Conservation (phyloP, 2,329 filamentous ascomycete genomes). For the Claviceps citrina region DNA sequence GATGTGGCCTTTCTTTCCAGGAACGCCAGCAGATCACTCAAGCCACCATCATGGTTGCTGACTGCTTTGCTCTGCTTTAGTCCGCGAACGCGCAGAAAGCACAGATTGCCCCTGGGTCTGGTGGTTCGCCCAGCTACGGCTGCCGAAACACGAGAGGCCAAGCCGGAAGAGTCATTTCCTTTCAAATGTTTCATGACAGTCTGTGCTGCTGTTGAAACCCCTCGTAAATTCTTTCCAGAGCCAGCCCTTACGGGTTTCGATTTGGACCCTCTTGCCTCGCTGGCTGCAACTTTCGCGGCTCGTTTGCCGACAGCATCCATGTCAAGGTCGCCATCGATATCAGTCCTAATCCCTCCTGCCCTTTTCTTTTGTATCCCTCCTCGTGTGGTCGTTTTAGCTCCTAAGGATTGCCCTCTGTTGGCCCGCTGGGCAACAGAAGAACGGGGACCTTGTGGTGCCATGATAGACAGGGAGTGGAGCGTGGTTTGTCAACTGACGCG, state of each 20-base stretch:
- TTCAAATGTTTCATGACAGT: conserved; percentile 28
- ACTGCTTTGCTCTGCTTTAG: conserved; percentile 55
- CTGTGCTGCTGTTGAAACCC: conserved; percentile 24
- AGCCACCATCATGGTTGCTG: conserved; percentile 49
- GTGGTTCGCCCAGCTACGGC: conserved; percentile 12
- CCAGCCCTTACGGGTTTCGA: conserved; percentile 15
- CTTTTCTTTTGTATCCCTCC: conserved; percentile 38
- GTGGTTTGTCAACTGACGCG: background rate
- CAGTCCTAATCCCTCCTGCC: conserved; percentile 24
- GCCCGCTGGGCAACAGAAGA: conserved; percentile 15
- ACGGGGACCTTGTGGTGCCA: conserved; percentile 22
- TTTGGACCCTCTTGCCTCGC: conserved; percentile 16
- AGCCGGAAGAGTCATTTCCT: conserved; percentile 18
- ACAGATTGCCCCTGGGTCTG: conserved; percentile 17
- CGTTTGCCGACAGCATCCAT: conserved; percentile 32
- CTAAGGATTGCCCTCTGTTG: conserved; percentile 15
- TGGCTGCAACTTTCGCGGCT: conserved; percentile 16
- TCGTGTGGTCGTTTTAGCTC: conserved; percentile 20
- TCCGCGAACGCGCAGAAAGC: conserved; percentile 39
- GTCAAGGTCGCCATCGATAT: conserved; percentile 44
- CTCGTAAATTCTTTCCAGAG: conserved; percentile 11
- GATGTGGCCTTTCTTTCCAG: conserved; percentile 54
- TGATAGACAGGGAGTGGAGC: conserved; percentile 7
- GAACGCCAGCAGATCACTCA: conserved; percentile 49
- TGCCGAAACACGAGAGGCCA: conserved; percentile 21